Conservation (phyloP, 768 basidiomycete genomes). For the Piloderma croceum region DNA sequence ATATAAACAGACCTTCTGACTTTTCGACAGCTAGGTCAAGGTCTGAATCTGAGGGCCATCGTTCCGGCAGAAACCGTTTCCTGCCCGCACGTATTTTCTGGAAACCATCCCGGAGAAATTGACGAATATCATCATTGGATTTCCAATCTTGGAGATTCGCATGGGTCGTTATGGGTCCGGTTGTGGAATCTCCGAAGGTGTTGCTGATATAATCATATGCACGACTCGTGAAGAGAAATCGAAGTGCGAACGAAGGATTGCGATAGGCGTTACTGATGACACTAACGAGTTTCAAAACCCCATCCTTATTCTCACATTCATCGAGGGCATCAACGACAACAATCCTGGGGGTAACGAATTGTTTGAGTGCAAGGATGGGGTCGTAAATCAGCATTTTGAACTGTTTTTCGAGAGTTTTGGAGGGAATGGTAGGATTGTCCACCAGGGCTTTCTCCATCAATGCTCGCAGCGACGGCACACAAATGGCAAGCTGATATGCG, state of each 20-base stretch:
- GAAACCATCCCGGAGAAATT: constrained; percentile 16
- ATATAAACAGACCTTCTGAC: constrained; percentile 12
- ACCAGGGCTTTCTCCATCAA: constrained; percentile 20
- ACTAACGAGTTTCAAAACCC: constrained; percentile 19
- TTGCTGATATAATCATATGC: constrained; percentile 12
- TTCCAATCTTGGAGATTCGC: constrained; percentile 16
- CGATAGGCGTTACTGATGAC: no score
- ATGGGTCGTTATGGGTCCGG: constrained; percentile 8
- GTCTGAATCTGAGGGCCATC: constrained; percentile 20
- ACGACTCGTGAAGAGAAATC: constrained; percentile 22
- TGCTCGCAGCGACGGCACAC: constrained; percentile 17
- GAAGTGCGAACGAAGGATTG: constrained; percentile 16
- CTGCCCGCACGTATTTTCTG: constrained; percentile 8
- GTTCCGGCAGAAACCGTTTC: constrained; percentile 14
- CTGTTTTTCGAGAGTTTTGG: constrained; percentile 25
- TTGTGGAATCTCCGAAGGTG: constrained; percentile 13
- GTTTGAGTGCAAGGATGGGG: constrained; percentile 13
- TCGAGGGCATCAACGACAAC: constrained; percentile 27
- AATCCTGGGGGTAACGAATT: constrained; percentile 6
- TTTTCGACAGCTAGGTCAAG: constrained; percentile 10
- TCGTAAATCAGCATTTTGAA: constrained; percentile 20
- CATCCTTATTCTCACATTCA: constrained; percentile 19
- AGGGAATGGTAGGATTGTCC: constrained; percentile 19
- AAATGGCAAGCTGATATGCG: constrained; percentile 14
- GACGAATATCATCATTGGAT: constrained; percentile 18